Percentiles rank a stretch among this genome's conserved stretches.
These are phyloP conservation scores for Amanita jacksonii DNA, from an alignment of 768 basidiomycete genomes.

Conservation along the genomic window DNA sequence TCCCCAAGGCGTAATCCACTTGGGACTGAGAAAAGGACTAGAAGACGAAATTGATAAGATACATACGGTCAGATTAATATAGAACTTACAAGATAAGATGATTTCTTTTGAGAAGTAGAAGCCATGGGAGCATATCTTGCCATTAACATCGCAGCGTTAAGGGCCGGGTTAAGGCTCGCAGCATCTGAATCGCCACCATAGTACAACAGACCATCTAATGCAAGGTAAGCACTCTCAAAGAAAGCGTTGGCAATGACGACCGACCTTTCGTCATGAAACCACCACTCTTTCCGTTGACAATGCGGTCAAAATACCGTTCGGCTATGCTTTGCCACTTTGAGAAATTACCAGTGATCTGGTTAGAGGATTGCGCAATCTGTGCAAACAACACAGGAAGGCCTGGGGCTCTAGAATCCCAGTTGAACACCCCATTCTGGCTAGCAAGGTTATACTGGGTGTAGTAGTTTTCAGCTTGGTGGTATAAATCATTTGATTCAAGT, in stretches of 20 bases:
- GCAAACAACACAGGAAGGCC: conserved; percentile 68
- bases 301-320: conserved; percentile 67
- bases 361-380: conserved; percentile 56
- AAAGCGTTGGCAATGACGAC: conserved; percentile 10
- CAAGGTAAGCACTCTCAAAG: not conserved
- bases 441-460: conserved; percentile 49
- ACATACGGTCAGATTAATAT: not conserved
- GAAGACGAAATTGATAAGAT: not conserved
- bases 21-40: conserved; percentile 44
- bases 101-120: conserved; percentile 45
- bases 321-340: conserved; percentile 59
- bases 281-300: conserved; percentile 48
- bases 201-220: conserved; percentile 66
- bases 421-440: conserved; percentile 53
- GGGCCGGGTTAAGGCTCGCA: conserved; percentile 75
- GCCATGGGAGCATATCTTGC: conserved; percentile 69
- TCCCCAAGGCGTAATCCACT: conserved; percentile 74
- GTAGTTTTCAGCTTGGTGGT: conserved; percentile 51
- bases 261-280: conserved; percentile 56
- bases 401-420: conserved; percentile 84
- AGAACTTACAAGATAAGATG: conserved; percentile 47
- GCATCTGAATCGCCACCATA: conserved; percentile 78
- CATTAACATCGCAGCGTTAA: conserved; percentile 82
- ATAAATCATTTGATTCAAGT: conserved; percentile 48
- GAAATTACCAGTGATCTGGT: conserved; percentile 44